Evolutionary conservation across 2,329 filamentous ascomycete genomes (phyloP).

Genomic region (Fusarium subtropicale): DNA sequence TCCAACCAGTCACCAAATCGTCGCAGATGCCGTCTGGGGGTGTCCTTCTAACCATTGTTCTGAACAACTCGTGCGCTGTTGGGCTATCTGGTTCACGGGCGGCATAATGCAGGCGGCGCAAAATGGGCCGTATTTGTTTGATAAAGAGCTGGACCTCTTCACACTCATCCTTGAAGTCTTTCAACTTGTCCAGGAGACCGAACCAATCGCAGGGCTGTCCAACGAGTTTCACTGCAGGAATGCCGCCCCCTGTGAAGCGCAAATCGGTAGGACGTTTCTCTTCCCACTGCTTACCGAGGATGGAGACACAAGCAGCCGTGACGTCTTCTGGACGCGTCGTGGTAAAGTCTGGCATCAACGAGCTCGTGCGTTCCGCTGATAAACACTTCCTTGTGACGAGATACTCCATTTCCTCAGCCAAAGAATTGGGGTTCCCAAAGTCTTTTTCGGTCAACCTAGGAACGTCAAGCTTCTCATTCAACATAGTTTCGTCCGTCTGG

Average conservation of each 20-base stretch:
- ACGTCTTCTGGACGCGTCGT: background rate
- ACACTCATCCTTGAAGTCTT: accelerated
- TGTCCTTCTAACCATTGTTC: background rate
- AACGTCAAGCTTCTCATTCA: background rate
- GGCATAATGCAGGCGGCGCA: background rate
- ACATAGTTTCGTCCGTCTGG: background rate
- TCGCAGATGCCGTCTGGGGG: too few relatives aligned
- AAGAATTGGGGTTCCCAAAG: accelerated
- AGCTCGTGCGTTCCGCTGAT: background rate
- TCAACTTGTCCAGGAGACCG: background rate
- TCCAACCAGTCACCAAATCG: background rate
- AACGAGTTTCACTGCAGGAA: background rate
- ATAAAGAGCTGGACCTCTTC: background rate
- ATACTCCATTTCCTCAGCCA: background rate
- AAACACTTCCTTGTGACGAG: background rate
- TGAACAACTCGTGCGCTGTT: background rate
- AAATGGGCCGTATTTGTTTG: background rate
- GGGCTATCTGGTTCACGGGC: background rate
- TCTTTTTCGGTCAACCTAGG: background rate
- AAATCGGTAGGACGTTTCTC: background rate
- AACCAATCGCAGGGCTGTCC: background rate
- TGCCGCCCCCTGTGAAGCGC: background rate
- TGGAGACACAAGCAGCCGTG: background rate
- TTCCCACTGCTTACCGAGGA: background rate
- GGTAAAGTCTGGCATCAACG: background rate